A percentile compares a stretch with the other conserved stretches of the same genome.
Evolutionary conservation across 169 alveolate species (phyloP).

Genomic region (Eimeria falciformis): DNA sequence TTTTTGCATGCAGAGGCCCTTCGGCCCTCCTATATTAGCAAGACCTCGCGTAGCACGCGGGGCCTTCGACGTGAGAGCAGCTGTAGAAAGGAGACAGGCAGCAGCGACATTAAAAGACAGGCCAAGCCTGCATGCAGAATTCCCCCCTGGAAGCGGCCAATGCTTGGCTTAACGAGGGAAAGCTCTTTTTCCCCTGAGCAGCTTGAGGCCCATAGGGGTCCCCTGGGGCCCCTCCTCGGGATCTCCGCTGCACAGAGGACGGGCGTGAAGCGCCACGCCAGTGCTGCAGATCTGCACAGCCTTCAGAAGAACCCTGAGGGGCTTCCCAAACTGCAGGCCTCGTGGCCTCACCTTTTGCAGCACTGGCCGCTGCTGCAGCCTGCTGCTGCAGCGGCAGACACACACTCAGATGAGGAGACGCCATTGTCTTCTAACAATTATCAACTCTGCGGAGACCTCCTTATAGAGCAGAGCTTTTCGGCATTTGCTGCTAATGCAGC

Average conservation of each 20-base stretch:
- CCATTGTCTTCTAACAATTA: neutral
- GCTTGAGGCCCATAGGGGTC: neutral
- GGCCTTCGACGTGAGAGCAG: neutral
- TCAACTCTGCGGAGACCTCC: neutral
- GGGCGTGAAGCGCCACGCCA: neutral
- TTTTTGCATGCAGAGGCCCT: neutral
- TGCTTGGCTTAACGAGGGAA: conserved; percentile 26
- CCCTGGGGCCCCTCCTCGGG: neutral
- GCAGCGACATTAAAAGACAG: neutral
- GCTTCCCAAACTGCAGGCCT: neutral
- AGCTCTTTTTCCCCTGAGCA: neutral
- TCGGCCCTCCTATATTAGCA: neutral
- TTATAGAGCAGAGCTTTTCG: neutral
- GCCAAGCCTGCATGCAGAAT: neutral
- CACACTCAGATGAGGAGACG: neutral
- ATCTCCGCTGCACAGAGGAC: neutral
- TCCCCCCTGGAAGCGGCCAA: conserved; percentile 36
- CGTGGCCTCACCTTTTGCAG: neutral
- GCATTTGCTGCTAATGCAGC: neutral
- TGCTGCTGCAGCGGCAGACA: neutral
- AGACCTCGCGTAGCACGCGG: neutral
- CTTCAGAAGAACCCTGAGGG: neutral
- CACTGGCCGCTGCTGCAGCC: neutral
- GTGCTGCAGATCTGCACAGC: conserved; percentile 29
- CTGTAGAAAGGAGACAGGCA: neutral